Percentiles rank a stretch among this genome's conserved stretches.
Conservation (phyloP, 176 grass and related monocot genomes). For the Saccharum spontaneum region DNA sequence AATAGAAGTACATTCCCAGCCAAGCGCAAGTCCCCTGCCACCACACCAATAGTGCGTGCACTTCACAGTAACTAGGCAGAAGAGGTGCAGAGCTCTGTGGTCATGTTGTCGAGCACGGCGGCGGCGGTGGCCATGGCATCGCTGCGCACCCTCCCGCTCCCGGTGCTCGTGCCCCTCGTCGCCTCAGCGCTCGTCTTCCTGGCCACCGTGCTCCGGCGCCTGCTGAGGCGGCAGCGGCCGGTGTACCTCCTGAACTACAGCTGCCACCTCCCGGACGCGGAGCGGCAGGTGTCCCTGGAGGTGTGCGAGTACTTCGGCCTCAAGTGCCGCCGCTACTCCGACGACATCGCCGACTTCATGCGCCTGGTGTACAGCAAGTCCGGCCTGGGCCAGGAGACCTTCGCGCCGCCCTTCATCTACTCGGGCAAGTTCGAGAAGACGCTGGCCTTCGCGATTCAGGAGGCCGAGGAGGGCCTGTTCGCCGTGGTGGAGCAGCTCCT, state of each 20-base stretch:
- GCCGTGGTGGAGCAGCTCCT: conserved; percentile 52
- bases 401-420: conserved; percentile 67
- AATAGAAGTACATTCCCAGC: neutral
- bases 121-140: neutral
- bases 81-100: neutral
- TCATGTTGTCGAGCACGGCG: neutral
- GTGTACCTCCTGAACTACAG: conserved; percentile 73
- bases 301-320: conserved; percentile 82
- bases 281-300: conserved; percentile 55
- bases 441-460: conserved; percentile 45
- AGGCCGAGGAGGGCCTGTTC: conserved; percentile 82
- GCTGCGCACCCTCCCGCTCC: conserved; percentile 28
- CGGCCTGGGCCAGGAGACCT: conserved; percentile 79
- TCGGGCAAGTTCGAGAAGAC: conserved; percentile 46
- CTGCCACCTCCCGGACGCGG: conserved; percentile 64
- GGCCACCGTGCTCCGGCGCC: conserved; percentile 12
- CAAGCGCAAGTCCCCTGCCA: neutral
- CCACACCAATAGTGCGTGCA: neutral
- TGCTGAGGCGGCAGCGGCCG: conserved; percentile 41
- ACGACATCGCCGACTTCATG: conserved; percentile 66
- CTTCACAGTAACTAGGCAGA: neutral
- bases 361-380: conserved; percentile 77
- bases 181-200: conserved; percentile 28
- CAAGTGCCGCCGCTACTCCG: conserved; percentile 35
- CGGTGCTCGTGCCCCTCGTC: conserved; percentile 14